Conservation (phyloP, 192 early-diverging fungal genomes). For the Entomortierella chlamydospora region DNA sequence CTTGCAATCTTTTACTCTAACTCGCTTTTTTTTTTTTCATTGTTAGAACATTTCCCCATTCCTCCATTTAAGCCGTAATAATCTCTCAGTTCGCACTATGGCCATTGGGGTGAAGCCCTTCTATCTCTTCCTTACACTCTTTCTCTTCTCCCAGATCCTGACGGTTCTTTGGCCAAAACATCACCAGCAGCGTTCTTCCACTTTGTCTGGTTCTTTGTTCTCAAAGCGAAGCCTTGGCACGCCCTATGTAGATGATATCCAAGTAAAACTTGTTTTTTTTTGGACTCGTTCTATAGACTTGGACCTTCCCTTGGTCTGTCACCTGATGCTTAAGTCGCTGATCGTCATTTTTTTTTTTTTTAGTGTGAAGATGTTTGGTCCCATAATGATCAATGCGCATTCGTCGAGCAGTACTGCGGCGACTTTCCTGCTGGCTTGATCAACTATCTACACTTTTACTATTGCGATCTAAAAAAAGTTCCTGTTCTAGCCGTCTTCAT, state of each 20-base stretch:
- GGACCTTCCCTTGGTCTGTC: not conserved
- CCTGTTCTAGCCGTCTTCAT: conserved; percentile 53
- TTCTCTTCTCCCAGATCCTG: conserved; percentile 31
- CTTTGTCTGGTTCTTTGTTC: conserved; percentile 3
- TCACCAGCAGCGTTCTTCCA: not conserved
- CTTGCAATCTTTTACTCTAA: not conserved
- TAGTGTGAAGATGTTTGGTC: conserved; percentile 65
- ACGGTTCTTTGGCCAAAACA: conserved; percentile 40
- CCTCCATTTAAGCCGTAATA: not conserved
- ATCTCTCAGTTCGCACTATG: conserved; percentile 3
- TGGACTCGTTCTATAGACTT: not conserved
- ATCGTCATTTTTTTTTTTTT: not conserved
- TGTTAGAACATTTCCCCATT: not conserved
- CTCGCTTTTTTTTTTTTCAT: not conserved
- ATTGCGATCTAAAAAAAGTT: conserved; percentile 54
- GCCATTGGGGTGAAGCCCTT: conserved; percentile 32
- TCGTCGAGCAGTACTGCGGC: conserved; percentile 70
- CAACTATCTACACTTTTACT: conserved; percentile 70
- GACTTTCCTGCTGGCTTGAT: conserved; percentile 71
- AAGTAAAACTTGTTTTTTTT: conserved; percentile 11
- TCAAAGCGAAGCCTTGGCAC: conserved; percentile 38
- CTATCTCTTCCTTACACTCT: conserved; percentile 44
- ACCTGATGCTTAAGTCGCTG: not conserved
- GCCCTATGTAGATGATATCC: conserved; percentile 6
- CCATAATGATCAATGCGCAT: conserved; percentile 67